Percentiles rank a stretch among this genome's conserved stretches.
phyloP scores from a whole-genome alignment of 139 green algal species.

The Pleodorina starrii region DNA sequence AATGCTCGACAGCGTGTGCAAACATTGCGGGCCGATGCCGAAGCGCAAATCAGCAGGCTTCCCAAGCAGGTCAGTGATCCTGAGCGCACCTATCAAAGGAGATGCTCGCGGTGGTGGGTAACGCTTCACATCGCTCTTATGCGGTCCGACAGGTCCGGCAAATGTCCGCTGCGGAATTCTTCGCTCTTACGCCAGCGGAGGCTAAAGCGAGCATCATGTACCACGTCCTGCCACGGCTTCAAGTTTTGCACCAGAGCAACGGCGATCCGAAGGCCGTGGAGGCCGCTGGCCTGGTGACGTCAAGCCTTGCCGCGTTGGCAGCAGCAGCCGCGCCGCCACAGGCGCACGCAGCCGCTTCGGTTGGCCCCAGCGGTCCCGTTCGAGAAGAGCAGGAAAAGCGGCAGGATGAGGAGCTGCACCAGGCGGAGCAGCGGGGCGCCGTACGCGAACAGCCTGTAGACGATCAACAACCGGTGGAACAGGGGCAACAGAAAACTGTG shows the following conservation, averaged over 20 bases:
- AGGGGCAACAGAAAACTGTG: not conserved
- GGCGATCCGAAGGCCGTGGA: not conserved
- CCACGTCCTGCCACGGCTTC: not conserved
- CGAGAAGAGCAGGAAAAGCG: not conserved
- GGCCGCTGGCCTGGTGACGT: not conserved
- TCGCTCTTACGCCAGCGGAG: not conserved
- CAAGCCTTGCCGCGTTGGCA: not conserved
- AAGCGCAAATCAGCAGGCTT: not conserved
- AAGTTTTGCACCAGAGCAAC: not conserved
- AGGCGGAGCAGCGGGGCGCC: not conserved
- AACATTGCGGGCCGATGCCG: not conserved
- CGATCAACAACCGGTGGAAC: too few relatives aligned
- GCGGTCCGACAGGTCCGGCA: not conserved
- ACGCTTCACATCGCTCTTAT: not conserved
- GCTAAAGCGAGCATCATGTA: not conserved
- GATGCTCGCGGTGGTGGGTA: too few relatives aligned
- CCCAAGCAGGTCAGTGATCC: not conserved
- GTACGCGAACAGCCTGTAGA: too few relatives aligned
- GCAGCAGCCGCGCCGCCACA: not conserved
- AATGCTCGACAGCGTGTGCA: not conserved
- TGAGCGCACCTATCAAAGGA: not conserved
- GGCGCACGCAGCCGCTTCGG: not conserved
- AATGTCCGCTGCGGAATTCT: slow-evolving; percentile 10
- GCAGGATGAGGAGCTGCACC: not conserved
- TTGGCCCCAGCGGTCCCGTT: not conserved